Evolutionary conservation across 2,329 filamentous ascomycete genomes (phyloP).

Genomic region (Fusarium pseudograminearum): DNA sequence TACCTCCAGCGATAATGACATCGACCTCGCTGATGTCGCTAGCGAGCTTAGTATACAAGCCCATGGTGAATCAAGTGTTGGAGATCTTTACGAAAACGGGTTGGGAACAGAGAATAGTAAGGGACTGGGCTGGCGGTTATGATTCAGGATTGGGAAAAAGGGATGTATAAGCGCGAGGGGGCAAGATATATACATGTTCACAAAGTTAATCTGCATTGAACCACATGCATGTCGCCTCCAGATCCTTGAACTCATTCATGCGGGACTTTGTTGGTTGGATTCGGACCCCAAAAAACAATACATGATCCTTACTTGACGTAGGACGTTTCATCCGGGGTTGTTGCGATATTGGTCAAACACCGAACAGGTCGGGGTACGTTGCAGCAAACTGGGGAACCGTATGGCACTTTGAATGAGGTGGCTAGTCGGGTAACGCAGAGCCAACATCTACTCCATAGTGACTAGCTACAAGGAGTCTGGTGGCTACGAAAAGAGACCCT

Average conservation of each 20-base stretch:
- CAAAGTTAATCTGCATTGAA: too few relatives aligned
- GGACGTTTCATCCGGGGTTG: conserved; percentile 19
- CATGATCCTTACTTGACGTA: background rate
- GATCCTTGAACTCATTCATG: background rate
- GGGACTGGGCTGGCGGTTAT: background rate
- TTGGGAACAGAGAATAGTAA: background rate
- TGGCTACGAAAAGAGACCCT: background rate
- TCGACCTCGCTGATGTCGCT: conserved; percentile 38
- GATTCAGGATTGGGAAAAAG: background rate
- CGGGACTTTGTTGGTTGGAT: background rate
- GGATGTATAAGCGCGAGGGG: background rate
- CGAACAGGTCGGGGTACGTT: conserved; percentile 15
- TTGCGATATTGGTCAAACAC: conserved; percentile 4
- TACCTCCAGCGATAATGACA: conserved; percentile 42
- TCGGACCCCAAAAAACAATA: background rate
- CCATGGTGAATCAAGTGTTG: conserved; percentile 26
- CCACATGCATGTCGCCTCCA: conserved; percentile 3
- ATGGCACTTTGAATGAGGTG: background rate
- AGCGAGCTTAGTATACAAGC: conserved; percentile 38
- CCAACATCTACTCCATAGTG: conserved; percentile 1
- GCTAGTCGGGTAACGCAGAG: background rate
- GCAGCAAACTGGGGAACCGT: conserved; percentile 4
- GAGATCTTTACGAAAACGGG: conserved; percentile 3
- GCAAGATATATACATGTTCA: conserved; percentile 7
- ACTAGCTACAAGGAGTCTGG: conserved; percentile 15